Evolutionary conservation across 2,329 filamentous ascomycete genomes (phyloP), one percentile per base, ranked within the genome.

Genomic region (Colletotrichum tamarilloi): DNA sequence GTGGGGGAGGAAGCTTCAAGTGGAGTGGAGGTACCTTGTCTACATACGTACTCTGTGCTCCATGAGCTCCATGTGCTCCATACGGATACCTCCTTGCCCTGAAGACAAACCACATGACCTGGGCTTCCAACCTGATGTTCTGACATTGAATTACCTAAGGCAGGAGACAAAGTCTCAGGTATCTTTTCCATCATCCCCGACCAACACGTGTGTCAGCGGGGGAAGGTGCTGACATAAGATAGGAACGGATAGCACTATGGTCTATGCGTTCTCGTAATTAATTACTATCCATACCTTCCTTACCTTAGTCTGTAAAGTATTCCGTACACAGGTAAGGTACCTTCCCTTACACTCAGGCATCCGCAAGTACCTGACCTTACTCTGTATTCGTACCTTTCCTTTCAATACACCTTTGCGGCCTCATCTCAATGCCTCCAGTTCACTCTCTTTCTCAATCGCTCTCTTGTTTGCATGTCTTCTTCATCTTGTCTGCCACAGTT

Each of bases 101-200:
- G 42, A n/a, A 46, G 42, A 46, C 42, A 46, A 46, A 46, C 42
- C 42, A 46, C 42, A 46, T 46, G 42, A 46, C 42, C 19, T 46
- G 42, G 14, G 42, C 42, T 46, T 46, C 16, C 42, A 46, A 46
- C 42, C 14, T 46, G 42, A n/a, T 46, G 42, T n/a, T 46, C 42
- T 46, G 42, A 46, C 42, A 46, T 8, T 19, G 42, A 46, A 46
- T 46, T 46, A 46, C 42, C 42, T 46, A 19, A 46, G 42, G 42
- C 42, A 46, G 42, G 6, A n/a, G 42, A 46, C 42, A 46, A 46
- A 32, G 42, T 46, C 42, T 46, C 42, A 46, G 42, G 42, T 46
- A 46, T 46, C 42, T n/a, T 30, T 62, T 49, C 59, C 42, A n/a
- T 16, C 59, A 49, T 62, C 59, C 59, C 16, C 30, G 59, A 62